These are phyloP conservation scores for Globisporangium spinosum DNA, from an alignment of 352 stramenopile species.

Conservation along the genomic window DNA sequence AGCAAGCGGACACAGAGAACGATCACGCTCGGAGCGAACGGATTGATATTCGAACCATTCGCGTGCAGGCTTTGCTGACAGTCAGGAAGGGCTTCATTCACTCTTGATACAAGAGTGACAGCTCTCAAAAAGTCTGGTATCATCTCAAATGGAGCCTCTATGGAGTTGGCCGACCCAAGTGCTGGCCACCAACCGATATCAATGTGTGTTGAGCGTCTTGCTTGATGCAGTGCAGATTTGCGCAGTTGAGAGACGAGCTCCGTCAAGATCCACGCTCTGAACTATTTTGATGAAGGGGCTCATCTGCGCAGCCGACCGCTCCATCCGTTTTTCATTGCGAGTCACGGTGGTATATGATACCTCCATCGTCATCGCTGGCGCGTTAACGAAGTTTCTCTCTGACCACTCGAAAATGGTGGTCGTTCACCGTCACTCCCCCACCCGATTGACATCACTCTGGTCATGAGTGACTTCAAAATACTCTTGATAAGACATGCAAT, in stretches of 20 bases:
- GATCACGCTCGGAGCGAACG: too few species aligned
- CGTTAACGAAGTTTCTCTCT: too few species aligned
- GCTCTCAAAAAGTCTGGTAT: too few species aligned
- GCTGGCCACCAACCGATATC: too few species aligned
- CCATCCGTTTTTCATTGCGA: not conserved
- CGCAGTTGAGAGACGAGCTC: not conserved
- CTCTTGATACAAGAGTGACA: not conserved
- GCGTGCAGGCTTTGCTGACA: not conserved
- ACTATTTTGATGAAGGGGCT: not conserved
- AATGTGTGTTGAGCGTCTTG: not conserved
- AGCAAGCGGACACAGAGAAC: not conserved
- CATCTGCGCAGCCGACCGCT: not conserved
- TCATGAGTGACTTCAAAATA: too few species aligned
- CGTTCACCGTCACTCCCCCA: too few species aligned
- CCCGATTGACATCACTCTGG: too few species aligned
- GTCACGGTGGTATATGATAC: not conserved
- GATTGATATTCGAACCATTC: not conserved
- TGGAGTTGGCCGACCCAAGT: too few species aligned
- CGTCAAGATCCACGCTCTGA: not conserved
- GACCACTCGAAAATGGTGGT: too few species aligned
- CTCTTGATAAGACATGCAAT: too few species aligned
- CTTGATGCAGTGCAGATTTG: not conserved
- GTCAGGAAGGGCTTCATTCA: not conserved
- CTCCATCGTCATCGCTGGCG: too few species aligned
- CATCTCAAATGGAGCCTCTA: too few species aligned